A percentile compares a stretch with the other conserved stretches of the same genome.
phyloP scores from a whole-genome alignment of 202 grass and related monocot species.

The Bolboschoenoplectus hybrid region DNA sequence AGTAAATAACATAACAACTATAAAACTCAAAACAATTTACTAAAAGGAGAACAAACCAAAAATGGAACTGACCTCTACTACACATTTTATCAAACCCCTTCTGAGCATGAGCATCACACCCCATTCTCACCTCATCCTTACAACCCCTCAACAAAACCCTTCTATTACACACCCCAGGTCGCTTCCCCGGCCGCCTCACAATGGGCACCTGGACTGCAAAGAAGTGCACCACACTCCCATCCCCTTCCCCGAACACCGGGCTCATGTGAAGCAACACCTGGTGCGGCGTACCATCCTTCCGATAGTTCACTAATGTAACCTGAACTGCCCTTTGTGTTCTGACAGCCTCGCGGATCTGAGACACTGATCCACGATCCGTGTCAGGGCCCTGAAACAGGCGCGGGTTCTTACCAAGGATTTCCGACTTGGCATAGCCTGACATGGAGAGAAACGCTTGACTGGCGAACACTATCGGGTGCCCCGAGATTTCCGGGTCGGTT shows the following conservation, averaged over 20 bases:
- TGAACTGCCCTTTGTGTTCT: conserved; percentile 58
- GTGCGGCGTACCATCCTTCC: conserved; percentile 74
- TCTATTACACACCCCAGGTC: not conserved
- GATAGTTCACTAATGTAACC: conserved; percentile 69
- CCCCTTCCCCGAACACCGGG: conserved; percentile 66
- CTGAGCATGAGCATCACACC: conserved; percentile 46
- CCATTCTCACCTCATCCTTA: conserved; percentile 58
- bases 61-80: conserved; percentile 66
- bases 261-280: conserved; percentile 79
- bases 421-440: conserved; percentile 56
- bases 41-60: not conserved
- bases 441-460: conserved; percentile 59
- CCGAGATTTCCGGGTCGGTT: conserved; percentile 78
- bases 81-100: conserved; percentile 64
- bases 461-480: conserved; percentile 93
- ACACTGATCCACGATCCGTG: conserved; percentile 65
- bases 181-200: not conserved
- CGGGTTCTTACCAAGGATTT: conserved; percentile 76
- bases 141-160: conserved; percentile 46
- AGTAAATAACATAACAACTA: not conserved
- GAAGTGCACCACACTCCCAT: conserved; percentile 73
- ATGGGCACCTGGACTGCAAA: conserved; percentile 89
- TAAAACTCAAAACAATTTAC: conserved; percentile 31
- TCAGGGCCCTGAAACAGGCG: conserved; percentile 85
- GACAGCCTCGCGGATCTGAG: conserved; percentile 68